These are phyloP conservation scores for Scheffersomyces titani DNA, from an alignment of 1,139 yeast species.

Conservation along the genomic window DNA sequence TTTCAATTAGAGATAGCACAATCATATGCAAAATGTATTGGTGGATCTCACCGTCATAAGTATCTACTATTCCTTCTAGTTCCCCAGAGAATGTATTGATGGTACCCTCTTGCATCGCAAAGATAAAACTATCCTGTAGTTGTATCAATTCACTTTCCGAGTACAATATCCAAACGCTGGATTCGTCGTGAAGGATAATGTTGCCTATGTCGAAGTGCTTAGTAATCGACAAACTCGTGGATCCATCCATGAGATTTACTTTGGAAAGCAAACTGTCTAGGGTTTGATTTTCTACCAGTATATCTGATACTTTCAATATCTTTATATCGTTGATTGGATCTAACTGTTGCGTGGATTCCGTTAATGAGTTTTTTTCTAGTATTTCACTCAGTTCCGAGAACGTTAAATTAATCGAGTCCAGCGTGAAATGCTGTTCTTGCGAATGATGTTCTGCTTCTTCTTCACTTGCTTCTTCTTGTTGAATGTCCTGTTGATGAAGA, in stretches of 20 bases:
- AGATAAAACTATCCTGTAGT: constrained; percentile 5
- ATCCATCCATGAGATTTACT: constrained; percentile 1
- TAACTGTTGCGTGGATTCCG: not conserved
- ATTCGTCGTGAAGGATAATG: constrained; percentile 11
- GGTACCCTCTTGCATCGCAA: not conserved
- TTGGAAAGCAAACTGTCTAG: constrained; percentile 6
- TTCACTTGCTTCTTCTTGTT: constrained; percentile 1
- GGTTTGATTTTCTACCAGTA: constrained; percentile 5
- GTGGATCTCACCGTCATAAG: constrained; percentile 9
- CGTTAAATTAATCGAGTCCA: not conserved
- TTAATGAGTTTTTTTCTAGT: not conserved
- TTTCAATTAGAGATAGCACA: constrained; percentile 8
- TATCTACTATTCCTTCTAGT: constrained; percentile 9
- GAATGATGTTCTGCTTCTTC: not conserved
- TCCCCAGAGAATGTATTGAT: constrained; percentile 1
- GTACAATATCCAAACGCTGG: constrained; percentile 16
- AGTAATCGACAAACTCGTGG: not conserved
- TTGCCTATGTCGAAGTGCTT: constrained; percentile 5
- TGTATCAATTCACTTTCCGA: constrained; percentile 8
- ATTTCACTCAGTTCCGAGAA: constrained; percentile 2
- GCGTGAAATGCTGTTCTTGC: not conserved
- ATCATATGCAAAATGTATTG: constrained; percentile 12
- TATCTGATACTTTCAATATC: constrained; percentile 3
- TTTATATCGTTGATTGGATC: not conserved
- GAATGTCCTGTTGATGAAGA: not conserved